Percentiles rank a stretch among this genome's conserved stretches.
phyloP scores from a whole-genome alignment of 2,329 filamentous ascomycete species.

The Chaetomiaceae sp. region DNA sequence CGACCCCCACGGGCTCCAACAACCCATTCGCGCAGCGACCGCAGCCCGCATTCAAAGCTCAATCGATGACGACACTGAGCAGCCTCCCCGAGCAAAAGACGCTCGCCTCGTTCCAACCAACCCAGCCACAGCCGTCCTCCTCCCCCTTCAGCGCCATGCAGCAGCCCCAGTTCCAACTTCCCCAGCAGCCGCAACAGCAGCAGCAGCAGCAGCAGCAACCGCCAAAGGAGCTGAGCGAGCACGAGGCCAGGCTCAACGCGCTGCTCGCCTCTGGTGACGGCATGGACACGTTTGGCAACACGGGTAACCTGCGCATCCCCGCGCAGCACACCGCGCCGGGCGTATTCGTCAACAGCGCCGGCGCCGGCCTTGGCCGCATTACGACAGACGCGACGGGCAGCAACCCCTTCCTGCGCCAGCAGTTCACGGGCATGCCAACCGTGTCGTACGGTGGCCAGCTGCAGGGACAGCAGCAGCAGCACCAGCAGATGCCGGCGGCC shows the following conservation, averaged over 20 bases:
- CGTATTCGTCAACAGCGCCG: conserved; percentile 93
- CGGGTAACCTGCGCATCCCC: conserved; percentile 91
- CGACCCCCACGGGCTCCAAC: conserved; percentile 90
- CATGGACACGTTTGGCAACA: conserved; percentile 95
- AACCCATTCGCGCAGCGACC: conserved; percentile 73
- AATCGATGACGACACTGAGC: conserved; percentile 63
- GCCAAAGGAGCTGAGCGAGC: conserved; percentile 53
- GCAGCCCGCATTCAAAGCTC: conserved; percentile 37
- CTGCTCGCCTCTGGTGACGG: conserved; percentile 84
- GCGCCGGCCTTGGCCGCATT: conserved; percentile 66
- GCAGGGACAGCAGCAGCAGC: conserved; percentile 16
- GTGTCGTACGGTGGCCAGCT: conserved; percentile 43
- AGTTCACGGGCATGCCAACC: conserved; percentile 72
- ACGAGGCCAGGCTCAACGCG: conserved; percentile 73
- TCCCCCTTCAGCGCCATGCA: conserved; percentile 9
- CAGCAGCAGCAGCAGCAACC: conserved; percentile 39
- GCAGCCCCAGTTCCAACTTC: conserved; percentile 40
- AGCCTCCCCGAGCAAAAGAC: conserved; percentile 80
- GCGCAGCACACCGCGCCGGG: conserved; percentile 94
- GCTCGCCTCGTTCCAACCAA: conserved; percentile 47
- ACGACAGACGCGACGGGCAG: conserved; percentile 67
- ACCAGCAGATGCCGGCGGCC: conserved; percentile 47
- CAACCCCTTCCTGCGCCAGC: conserved; percentile 83
- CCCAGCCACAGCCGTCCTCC: conserved; percentile 40
- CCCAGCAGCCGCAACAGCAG: conserved; percentile 37